Evolutionary conservation across 2,329 filamentous ascomycete species (phyloP), one percentile per base, ranked within the genome.

Genomic region (Fusarium sp.): DNA sequence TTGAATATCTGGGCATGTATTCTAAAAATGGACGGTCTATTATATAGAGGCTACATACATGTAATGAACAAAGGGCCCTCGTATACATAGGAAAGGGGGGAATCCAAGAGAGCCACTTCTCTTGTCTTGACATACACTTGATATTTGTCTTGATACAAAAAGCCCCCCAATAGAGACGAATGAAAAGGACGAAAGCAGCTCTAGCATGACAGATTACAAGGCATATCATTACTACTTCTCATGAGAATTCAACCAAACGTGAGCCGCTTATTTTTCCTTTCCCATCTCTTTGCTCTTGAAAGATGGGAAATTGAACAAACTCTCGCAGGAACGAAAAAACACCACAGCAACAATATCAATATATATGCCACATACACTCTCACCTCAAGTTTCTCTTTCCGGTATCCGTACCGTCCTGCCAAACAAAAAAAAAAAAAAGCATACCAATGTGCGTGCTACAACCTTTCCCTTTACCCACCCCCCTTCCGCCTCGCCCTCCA

Each of bases 181-280:
- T 9, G 24, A 27, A 58, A 22, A 64, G 35, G 24, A 63, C 31
- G 16, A 41, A 58, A 58, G 31, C 35, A 63, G 24, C 20, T 39
- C 39, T 59, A 52, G 13, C 67, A 58, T 62, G 35, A 65, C 39
- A 50, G 48, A 58, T 68, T 71, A 62, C 45, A 69, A 60, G 65
- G 45, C 70, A 69, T 61, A 71, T 76, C 73, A 72, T 78, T 77
- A 76, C 68, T 58, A 65, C 73, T 69, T 71, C 72, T 63, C 76
- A 69, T 77, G 61, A 64, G 68, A 64, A 66, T 31, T 69, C 64
- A 69, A 29, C 54, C 62, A 58, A 57, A 65, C 59, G 54, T 64
- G 54, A 69, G 67, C 52, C 54, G 24, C 29, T 20, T 62, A 16
- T 67, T 64, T 33, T 58, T 20, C 22, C 35, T 52, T 31, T 31